A percentile compares a stretch with the other conserved stretches of the same genome.
phyloP scores from a whole-genome alignment of 768 basidiomycete species.

The Hebeloma cylindrosporum region DNA sequence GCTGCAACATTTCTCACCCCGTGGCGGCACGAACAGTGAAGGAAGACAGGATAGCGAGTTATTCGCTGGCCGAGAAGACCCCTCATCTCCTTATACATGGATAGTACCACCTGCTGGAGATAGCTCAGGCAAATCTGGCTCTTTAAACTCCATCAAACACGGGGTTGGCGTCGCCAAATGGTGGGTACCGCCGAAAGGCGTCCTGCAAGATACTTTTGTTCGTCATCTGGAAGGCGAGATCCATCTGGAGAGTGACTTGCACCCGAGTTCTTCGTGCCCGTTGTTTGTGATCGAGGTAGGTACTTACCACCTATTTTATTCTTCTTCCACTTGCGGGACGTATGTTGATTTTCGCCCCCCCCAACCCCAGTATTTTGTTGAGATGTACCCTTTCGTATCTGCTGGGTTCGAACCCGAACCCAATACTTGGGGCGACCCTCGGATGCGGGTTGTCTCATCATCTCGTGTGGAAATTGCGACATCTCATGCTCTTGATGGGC shows the following conservation, averaged over 20 bases:
- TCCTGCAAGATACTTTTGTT: not conserved
- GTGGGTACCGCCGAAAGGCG: conserved; percentile 10
- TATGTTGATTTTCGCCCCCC: not conserved
- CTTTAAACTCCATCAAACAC: not conserved
- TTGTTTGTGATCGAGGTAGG: conserved; percentile 10
- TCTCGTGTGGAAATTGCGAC: no score
- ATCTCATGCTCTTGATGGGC: no score
- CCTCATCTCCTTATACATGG: no score
- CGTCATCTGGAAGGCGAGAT: conserved; percentile 14
- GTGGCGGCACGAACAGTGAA: not conserved
- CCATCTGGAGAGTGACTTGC: conserved; percentile 7
- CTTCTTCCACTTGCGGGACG: not conserved
- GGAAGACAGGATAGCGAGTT: not conserved
- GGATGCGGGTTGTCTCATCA: no score
- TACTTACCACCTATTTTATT: no score
- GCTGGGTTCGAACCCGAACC: not conserved
- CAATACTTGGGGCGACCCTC: no score
- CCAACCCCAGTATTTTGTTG: not conserved
- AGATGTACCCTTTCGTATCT: not conserved
- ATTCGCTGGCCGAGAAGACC: no score
- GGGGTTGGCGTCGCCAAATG: conserved; percentile 6
- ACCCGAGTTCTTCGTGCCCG: conserved; percentile 8
- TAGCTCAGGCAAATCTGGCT: not conserved
- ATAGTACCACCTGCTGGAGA: not conserved
- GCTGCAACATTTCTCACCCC: conserved; percentile 10